Conservation (phyloP, 2,329 filamentous ascomycete genomes). For the Orbilia ellipsospora region DNA sequence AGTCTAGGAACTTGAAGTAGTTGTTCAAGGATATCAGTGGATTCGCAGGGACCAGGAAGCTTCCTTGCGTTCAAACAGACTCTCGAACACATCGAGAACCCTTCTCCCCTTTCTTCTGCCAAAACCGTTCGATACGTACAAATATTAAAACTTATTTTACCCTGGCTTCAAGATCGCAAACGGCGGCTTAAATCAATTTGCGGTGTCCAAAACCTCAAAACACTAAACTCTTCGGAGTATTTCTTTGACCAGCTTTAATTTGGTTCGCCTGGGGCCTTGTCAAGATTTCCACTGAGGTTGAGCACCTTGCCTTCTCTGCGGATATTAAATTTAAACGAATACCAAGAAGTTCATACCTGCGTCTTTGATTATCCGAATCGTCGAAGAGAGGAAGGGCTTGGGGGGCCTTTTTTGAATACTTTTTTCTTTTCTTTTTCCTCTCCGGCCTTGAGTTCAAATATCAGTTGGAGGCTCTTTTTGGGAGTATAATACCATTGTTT, state of each 20-base stretch:
- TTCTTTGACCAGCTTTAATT: slow-evolving; percentile 42
- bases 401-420: slow-evolving; percentile 21
- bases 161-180: slow-evolving; percentile 40
- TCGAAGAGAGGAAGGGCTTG: slow-evolving; percentile 24
- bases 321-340: slow-evolving; percentile 35
- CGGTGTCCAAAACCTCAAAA: slow-evolving; percentile 14
- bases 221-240: slow-evolving; percentile 46
- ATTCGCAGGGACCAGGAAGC: slow-evolving; percentile 30
- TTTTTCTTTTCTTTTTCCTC: slow-evolving; percentile 4
- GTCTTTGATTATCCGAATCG: slow-evolving; percentile 32
- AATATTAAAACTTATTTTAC: slow-evolving; percentile 31
- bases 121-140: slow-evolving; percentile 26
- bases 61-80: slow-evolving; percentile 34
- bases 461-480: slow-evolving; percentile 22
- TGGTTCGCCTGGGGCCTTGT: slow-evolving; percentile 32
- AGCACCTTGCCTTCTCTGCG: slow-evolving; percentile 30
- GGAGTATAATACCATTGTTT: slow-evolving; percentile 47
- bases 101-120: slow-evolving; percentile 34
- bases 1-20: slow-evolving; percentile 42
- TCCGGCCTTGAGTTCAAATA: neutral
- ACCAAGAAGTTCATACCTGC: slow-evolving; percentile 49
- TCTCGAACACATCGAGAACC: slow-evolving; percentile 35
- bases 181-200: slow-evolving; percentile 37
- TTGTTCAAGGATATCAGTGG: slow-evolving; percentile 46
- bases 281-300: slow-evolving; percentile 1